phyloP scores from a whole-genome alignment of 2,329 filamentous ascomycete species.

The Diplodia scrobiculata region DNA sequence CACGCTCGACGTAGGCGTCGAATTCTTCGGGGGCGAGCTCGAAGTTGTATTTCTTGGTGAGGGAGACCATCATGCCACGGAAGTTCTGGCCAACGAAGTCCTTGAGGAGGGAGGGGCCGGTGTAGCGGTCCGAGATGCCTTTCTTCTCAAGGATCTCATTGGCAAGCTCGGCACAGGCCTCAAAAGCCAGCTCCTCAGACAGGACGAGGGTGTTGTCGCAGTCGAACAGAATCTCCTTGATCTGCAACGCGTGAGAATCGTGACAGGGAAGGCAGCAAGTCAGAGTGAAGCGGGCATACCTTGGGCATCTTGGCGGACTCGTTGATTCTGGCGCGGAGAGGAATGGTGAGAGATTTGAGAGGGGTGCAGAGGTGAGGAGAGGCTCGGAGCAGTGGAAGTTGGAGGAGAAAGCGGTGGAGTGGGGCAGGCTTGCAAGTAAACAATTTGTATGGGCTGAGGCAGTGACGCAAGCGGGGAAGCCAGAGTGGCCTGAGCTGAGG shows the following conservation, averaged over 20 bases:
- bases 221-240: constrained; percentile 57
- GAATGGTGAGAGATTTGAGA: constrained; percentile 2
- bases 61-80: constrained; percentile 80
- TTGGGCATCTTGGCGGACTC: constrained; percentile 23
- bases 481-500: constrained; percentile 18
- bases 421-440: constrained; percentile 19
- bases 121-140: constrained; percentile 69
- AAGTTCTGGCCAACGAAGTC: constrained; percentile 96
- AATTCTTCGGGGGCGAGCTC: constrained; percentile 67
- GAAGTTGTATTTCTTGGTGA: constrained; percentile 77
- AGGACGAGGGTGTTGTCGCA: constrained; percentile 89
- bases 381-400: not conserved
- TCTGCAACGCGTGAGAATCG: constrained; percentile 34
- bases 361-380: not conserved
- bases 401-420: constrained; percentile 6
- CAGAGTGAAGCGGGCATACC: not conserved
- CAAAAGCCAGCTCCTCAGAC: constrained; percentile 87
- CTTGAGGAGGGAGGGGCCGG: constrained; percentile 72
- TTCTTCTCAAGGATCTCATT: constrained; percentile 77
- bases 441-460: constrained; percentile 15
- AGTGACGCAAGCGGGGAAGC: constrained; percentile 26
- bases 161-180: constrained; percentile 84
- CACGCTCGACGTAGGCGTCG: constrained; percentile 71
- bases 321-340: constrained; percentile 23
- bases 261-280: not conserved